Evolutionary conservation across 192 early-diverging fungal genomes (phyloP), one percentile per base, ranked within the genome.

Genomic region (Coemansia guatemalensis): DNA sequence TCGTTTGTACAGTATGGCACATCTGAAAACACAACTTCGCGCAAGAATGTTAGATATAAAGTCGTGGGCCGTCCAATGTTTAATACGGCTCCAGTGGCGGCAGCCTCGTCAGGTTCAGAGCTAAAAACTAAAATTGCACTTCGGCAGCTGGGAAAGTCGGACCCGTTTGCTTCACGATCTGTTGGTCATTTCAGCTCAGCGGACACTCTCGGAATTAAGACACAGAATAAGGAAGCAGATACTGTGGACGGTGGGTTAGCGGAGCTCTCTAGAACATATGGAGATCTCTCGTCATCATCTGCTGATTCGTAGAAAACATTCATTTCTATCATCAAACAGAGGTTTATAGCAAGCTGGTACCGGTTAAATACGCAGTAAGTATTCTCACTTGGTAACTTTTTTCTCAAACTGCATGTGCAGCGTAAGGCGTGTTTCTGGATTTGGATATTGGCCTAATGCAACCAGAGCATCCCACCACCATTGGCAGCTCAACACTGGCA

Each of bases 1-100:
- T 75, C 87, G 33, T 27, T 62, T 12, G 72, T 84, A 0, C 81
- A 85, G 33, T 88, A 76, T 73, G 60, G 68, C 26, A 30, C 27
- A 18, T 32, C 49, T 12, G 51, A 61, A 6, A 35, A 26, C n/a
- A 23, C 57, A 0, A 5, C 27, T 8, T 12, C 5, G 7, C 60
- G 48, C 2, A 57, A 51, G 41, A 48, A 27, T 52, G 32, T 39
- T 48, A 49, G 14, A 27, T 35, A 35, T 2, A 50, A 57, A 29
- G 53, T n/a, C 17, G 21, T 44, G 30, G 49, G 44, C 9, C 35
- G 58, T 18, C 64, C 59, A 14, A 20, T 69, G n/a, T 66, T 65
- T 53, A 60, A 30, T 25, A 17, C 48, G 30, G 26, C 47, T 11
- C n/a, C n/a, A n/a, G n/a, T n/a, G n/a, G 18, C 48, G 23, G 14